Conservation (phyloP, 2,329 filamentous ascomycete species). For the Aspergillus carbonarius region DNA sequence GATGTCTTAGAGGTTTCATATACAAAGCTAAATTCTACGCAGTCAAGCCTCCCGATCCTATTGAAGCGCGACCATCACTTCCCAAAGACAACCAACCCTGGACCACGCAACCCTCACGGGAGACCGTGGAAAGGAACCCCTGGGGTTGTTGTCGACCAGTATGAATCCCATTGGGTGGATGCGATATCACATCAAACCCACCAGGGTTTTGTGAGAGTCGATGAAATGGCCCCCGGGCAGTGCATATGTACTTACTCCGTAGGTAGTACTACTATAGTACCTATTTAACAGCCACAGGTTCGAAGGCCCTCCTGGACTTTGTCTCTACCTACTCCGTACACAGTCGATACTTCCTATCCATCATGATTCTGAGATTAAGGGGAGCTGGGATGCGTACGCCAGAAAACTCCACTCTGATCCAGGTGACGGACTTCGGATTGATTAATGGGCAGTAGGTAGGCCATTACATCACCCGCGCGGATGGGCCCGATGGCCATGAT, state of each 20-base stretch:
- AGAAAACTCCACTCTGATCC: background rate
- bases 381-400: background rate
- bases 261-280: too few species aligned
- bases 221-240: too few species aligned
- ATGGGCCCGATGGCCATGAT: background rate
- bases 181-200: background rate
- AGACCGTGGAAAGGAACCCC: background rate
- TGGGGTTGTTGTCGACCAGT: background rate
- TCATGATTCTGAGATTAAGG: background rate
- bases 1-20: constrained; percentile 1
- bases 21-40: constrained; percentile 1
- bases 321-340: too few species aligned
- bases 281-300: too few species aligned
- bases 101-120: too few species aligned
- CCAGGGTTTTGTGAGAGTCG: too few species aligned
- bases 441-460: background rate
- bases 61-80: too few species aligned
- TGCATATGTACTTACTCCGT: too few species aligned
- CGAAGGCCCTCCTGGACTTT: too few species aligned
- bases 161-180: background rate
- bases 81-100: too few species aligned
- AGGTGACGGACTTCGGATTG: background rate
- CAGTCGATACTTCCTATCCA: too few species aligned
- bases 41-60: background rate
- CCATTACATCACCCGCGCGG: background rate